These are phyloP conservation scores for Setaria italica DNA, from an alignment of 202 grass and related monocot species.

Conservation along the genomic window DNA sequence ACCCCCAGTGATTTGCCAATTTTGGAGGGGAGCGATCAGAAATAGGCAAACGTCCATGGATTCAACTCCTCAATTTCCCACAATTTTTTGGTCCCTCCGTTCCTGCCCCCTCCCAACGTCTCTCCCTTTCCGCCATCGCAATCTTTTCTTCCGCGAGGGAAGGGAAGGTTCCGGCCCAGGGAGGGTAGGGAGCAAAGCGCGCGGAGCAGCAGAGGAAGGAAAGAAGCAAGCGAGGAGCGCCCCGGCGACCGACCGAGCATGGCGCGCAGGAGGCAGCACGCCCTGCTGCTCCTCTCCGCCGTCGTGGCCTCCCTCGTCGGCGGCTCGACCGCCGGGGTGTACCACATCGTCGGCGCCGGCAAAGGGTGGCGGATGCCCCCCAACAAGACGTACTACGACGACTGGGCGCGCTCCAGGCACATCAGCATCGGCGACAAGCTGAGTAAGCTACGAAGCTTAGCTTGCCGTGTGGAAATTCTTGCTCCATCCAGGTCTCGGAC, in stretches of 20 bases:
- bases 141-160: conserved; percentile 29
- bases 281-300: conserved; percentile 50
- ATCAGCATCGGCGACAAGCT: conserved; percentile 79
- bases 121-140: conserved; percentile 17
- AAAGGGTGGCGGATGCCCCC: conserved; percentile 81
- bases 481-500: background rate
- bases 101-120: background rate
- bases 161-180: conserved; percentile 6
- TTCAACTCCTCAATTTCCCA: background rate
- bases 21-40: conserved; percentile 46
- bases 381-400: conserved; percentile 77
- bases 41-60: conserved; percentile 44
- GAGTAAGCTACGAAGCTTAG: conserved; percentile 40
- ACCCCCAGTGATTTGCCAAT: conserved; percentile 38
- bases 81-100: background rate
- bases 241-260: conserved; percentile 1
- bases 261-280: conserved; percentile 33
- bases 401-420: conserved; percentile 61
- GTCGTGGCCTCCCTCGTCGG: conserved; percentile 53
- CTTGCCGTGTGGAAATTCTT: background rate
- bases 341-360: conserved; percentile 86
- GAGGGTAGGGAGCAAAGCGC: background rate
- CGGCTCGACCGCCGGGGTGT: conserved; percentile 54
- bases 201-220: background rate
- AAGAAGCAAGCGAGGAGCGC: background rate